Conservation (phyloP, 2,329 filamentous ascomycete genomes). For the Tolypocladium sp. region DNA sequence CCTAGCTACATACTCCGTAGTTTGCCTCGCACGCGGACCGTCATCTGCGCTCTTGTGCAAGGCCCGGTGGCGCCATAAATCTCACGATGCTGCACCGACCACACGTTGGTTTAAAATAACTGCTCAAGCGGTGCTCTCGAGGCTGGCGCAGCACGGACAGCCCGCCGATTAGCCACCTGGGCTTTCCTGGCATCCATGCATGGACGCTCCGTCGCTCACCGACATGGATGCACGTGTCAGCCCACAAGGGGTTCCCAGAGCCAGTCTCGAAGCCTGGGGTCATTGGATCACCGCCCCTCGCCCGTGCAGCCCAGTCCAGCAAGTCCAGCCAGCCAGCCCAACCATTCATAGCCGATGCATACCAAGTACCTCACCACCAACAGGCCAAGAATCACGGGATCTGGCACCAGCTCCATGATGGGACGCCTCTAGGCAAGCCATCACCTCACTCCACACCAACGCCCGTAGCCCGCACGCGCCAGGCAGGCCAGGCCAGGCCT, state of each 20-base stretch:
- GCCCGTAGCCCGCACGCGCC: not conserved
- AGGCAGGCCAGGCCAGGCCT: not conserved
- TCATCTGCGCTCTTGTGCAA: not conserved
- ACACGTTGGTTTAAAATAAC: not conserved
- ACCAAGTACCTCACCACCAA: not conserved
- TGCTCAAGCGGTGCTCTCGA: not conserved
- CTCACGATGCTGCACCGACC: not conserved
- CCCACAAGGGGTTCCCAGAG: conserved; percentile 12
- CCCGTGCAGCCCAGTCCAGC: not conserved
- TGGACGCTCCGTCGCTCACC: not conserved
- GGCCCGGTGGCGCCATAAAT: not conserved
- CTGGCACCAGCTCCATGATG: not conserved
- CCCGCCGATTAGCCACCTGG: not conserved
- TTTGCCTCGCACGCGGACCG: not conserved
- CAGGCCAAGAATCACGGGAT: not conserved
- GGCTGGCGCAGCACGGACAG: not conserved
- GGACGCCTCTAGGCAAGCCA: not conserved
- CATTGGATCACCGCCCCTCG: not conserved
- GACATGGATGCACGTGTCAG: conserved; percentile 17
- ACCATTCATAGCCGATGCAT: not conserved
- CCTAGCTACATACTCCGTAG: not conserved
- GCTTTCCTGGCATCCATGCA: not conserved
- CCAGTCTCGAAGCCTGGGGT: not conserved
- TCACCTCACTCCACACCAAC: not conserved
- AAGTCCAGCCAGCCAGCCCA: not conserved